Base-by-base conservation (phyloP, 2,329 filamentous ascomycete genomes). In the Mariannaea sp. region DNA sequence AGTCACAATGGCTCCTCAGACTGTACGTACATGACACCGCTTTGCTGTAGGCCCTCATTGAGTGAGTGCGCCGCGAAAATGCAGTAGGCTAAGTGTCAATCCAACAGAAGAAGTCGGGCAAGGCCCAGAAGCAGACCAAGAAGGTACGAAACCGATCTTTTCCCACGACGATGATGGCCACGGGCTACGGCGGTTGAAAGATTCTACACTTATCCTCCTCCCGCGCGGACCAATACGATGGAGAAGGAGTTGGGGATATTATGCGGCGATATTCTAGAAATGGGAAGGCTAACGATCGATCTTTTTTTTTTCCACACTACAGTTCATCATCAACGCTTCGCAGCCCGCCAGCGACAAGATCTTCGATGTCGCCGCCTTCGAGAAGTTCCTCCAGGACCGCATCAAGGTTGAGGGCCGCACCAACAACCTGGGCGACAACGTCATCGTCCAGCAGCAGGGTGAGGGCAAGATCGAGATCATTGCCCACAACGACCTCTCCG, bases 381-480 rank as follows among this genome's bases (percentile, higher is more conserved):
- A 97, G 83, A 97, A 97, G 87, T 99, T 99, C 89, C 90, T 99
- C 63, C 92, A 97, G 86, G 94, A 97, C 81, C 92, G 90, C 82
- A 96, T 99, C 88, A 99, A 99, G 90, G 92, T 99, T 70, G 94
- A 97, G 69, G 93, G 93, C 82, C 93, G 92, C 75, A 92, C 93
- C 74, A 92, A 92, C 71, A 97, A 99, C 88, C 89, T 99, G 69
- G 94, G 94, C 75, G 94, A 97, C 74, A 86, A 83, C 75, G 87
- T 99, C 74, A 81, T 86, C 75, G 94, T 99, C 83, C 87, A 85
- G 73, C 90, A 96, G 85, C 80, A 87, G 72, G 92, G 90, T 68
- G 94, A 97, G 73, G 94, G 93, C 80, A 97, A 97, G 88, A 89
- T 99, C 75, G 92, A 97, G 86, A 87, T 99, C 76, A 87, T 95